Base-by-base conservation (phyloP, 768 basidiomycete species). In the Strobilomyces dryophilus region DNA sequence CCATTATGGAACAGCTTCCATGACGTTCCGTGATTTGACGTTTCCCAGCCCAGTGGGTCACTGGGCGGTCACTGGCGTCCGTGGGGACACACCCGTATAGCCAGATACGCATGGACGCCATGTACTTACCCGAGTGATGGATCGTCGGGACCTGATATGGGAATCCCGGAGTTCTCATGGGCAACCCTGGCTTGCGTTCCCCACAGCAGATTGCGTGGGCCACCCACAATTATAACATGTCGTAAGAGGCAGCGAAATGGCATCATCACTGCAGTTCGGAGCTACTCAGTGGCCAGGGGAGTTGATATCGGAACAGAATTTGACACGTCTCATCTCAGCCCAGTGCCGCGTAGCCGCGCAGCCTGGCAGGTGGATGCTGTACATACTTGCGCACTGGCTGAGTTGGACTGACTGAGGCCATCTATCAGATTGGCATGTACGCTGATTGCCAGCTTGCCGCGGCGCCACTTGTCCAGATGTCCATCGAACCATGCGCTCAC, bases 1-100 rank as follows among this genome's bases (percentile, higher is more conserved):
- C 58, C 29, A 20, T 59, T 68, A 66, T 64, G 60, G 66, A 52
- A 66, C 51, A 55, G 53, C 58, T 66, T 55, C 59, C 68, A 62
- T 68, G 55, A 51, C 55, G 56, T 57, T 58, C 41, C 61, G 55
- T 66, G 60, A 66, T 60, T 46, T 63, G 56, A 54, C 56, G 51
- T 61, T 65, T 61, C 52, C 52, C 47, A 54, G 58, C 52, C 52
- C 47, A 54, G 58, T 32, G 37, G 9, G 41, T 34, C 52, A 43
- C 35, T 60, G 49, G 44, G 51, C 60, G 53, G 54, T n/a, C 56
- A 36, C 27, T 51, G 37, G 54, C 45, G 44, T 51, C 54, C 63
- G 61, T 65, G 66, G 53, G 56, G 54, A 53, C 41, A 43, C 5
- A 27, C 18, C 18, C 27, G 42, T 46, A 45, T 47, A 50, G 45